These are phyloP conservation scores for Cryptosporidium bovis DNA, from an alignment of 169 alveolate genomes.

Conservation along the genomic window DNA sequence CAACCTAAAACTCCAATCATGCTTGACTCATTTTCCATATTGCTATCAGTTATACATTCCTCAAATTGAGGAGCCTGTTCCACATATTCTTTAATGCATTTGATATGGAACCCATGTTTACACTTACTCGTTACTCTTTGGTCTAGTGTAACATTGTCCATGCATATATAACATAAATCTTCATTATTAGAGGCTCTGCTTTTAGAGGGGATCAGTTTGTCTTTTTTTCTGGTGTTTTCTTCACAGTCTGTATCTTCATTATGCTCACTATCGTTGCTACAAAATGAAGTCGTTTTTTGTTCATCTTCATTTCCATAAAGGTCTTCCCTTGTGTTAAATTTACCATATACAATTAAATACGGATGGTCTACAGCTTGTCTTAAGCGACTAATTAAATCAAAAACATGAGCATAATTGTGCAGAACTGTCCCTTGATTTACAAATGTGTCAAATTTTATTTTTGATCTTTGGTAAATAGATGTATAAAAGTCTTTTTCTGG, in stretches of 20 bases:
- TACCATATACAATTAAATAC: conserved; percentile 87
- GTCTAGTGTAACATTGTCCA: conserved; percentile 79
- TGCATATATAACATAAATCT: conserved; percentile 62
- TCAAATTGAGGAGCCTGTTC: conserved; percentile 81
- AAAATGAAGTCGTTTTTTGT: background rate
- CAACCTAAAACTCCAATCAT: conserved; percentile 80
- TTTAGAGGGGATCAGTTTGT: conserved; percentile 51
- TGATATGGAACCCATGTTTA: conserved; percentile 86
- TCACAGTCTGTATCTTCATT: background rate
- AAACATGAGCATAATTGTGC: conserved; percentile 91
- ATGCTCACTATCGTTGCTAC: background rate
- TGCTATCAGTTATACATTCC: conserved; percentile 27
- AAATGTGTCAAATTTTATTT: conserved; percentile 80
- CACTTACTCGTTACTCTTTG: conserved; percentile 78
- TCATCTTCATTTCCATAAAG: background rate
- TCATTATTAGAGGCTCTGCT: conserved; percentile 57
- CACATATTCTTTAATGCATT: conserved; percentile 84
- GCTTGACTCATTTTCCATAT: background rate
- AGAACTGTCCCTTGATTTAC: conserved; percentile 86
- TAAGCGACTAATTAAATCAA: conserved; percentile 87
- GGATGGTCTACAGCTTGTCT: conserved; percentile 94
- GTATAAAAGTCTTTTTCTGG: conserved; percentile 88
- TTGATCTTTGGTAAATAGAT: conserved; percentile 82
- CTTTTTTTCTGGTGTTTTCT: background rate
- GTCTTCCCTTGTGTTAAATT: conserved; percentile 37